Percentiles rank a stretch among this genome's conserved stretches.
These are phyloP conservation scores for Sporothrix mexicana DNA, from an alignment of 2,329 filamentous ascomycete species.

Conservation along the genomic window DNA sequence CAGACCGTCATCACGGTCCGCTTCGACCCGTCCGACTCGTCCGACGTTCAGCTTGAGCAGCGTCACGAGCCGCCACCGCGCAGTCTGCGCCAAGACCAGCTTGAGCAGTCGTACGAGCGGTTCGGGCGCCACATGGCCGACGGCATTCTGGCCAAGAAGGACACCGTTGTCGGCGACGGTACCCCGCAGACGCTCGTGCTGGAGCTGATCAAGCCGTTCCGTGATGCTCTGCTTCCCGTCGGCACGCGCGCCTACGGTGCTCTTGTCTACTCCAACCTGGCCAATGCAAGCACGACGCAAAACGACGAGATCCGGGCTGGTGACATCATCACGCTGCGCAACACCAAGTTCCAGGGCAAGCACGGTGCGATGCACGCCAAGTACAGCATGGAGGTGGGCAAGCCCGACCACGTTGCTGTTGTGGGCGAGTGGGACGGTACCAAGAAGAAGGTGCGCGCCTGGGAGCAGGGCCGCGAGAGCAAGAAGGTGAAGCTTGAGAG, in stretches of 20 bases:
- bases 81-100: constrained; percentile 85
- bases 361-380: constrained; percentile 95
- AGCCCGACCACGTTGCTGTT: constrained; percentile 84
- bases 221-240: constrained; percentile 77
- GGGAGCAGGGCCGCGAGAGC: constrained; percentile 93
- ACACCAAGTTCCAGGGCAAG: constrained; percentile 93
- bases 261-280: constrained; percentile 91
- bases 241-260: constrained; percentile 91
- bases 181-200: constrained; percentile 77
- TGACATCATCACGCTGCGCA: constrained; percentile 91
- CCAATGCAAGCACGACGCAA: constrained; percentile 88
- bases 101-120: constrained; percentile 81
- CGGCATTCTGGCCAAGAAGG: constrained; percentile 72
- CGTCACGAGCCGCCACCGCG: constrained; percentile 84
- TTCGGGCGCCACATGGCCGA: constrained; percentile 81
- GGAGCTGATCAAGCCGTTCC: constrained; percentile 76
- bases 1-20: constrained; percentile 85
- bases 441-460: constrained; percentile 94
- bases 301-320: constrained; percentile 90
- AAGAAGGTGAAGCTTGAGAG: constrained; percentile 94
- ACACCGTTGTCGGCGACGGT: constrained; percentile 82
- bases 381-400: constrained; percentile 86
- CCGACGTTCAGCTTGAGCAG: constrained; percentile 79
- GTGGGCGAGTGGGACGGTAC: constrained; percentile 98
- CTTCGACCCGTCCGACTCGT: constrained; percentile 75